Evolutionary conservation across 345 rosid genomes (phyloP), one percentile per base, ranked within the genome.

Genomic region (Leavenworthia alabamica): DNA sequence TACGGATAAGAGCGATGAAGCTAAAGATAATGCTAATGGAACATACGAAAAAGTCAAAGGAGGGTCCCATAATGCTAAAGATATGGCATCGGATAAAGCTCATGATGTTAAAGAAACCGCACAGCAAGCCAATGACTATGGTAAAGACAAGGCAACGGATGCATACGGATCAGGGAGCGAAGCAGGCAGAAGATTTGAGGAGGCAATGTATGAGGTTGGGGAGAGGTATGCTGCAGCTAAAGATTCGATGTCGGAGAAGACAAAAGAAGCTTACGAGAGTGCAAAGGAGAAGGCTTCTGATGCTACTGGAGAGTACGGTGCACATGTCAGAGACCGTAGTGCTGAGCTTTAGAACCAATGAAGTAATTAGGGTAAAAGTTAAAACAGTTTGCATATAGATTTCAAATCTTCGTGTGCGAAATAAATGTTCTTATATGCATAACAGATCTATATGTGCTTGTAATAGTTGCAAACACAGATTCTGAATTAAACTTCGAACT

Each of bases 271-370:
- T 65, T 83, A 78, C 51, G 89, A 79, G 52, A 66, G 67, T 22
- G 90, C 85, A 0, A 87, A 87, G 60, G 89, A 87, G 47, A 80
- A 51, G 46, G 76, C 86, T 54, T 85, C 89, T 0, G 16, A 70
- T 11, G 83, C 83, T 2, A 31, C 81, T 3, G 82, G 74, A 23
- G 72, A 78, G 39, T 17, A 83, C 31, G 95, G 65, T 48, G 1
- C 53, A 16, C 40, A 63, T 31, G 0, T 29, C 39, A 63, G 90
- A 56, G 45, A 64, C 45, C 69, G 39, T 39, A 32, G 6, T 33
- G 71, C 50, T 12, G 70, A 75, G 67, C 65, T 67, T 27, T 67
- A 61, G 62, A 61, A 50, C 20, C 43, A 8, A 26, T 31, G 11
- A 49, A 41, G 22, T n/a, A n/a, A n/a, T 41, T 67, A 56, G 16